Base-by-base conservation (phyloP, 2,329 filamentous ascomycete genomes). In the Bertia moriformis region DNA sequence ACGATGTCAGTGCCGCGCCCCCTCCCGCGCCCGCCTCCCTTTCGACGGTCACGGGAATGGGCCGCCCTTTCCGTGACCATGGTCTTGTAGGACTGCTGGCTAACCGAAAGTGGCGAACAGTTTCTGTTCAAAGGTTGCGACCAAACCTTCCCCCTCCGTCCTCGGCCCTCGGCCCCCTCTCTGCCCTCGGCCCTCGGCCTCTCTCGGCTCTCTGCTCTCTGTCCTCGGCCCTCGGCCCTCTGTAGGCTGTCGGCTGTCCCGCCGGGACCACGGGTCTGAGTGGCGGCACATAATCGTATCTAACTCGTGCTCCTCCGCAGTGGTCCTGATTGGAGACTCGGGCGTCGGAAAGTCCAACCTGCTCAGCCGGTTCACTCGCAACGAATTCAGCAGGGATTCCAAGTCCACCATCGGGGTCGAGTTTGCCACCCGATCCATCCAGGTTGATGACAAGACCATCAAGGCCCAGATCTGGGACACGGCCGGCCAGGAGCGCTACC, bases 381-480 rank as follows among this genome's bases (percentile, higher is more conserved):
- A 98, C 65, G 91, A 98, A 67, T 98, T 98, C 82, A 96, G 96
- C 68, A 76, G 96, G 49, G 91, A 98, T 67, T 93, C 89, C 62
- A 96, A 98, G 78, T 96, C 91, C 47, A 98, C 91, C 52, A 98
- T 98, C 66, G 91, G 91, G 55, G 91, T 98, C 62, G 91, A 98
- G 68, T 98, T 98, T 61, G 91, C 91, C 53, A 98, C 91, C 51
- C 81, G 91, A 47, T 95, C 87, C 50, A 98, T 98, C 60, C 89
- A 96, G 66, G 91, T 98, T 56, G 91, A 98, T 66, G 83, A 83
- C 58, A 98, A 98, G 76, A 98, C 91, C 48, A 98, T 98, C 78
- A 98, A 98, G 74, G 91, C 91, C 52, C 91, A 98, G 71, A 98
- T 98, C 56, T 98, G 93, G 91, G 91, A 98, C 69, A 98, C 91